phyloP scores from a whole-genome alignment of 768 basidiomycete species.

The Mycena floridula region DNA sequence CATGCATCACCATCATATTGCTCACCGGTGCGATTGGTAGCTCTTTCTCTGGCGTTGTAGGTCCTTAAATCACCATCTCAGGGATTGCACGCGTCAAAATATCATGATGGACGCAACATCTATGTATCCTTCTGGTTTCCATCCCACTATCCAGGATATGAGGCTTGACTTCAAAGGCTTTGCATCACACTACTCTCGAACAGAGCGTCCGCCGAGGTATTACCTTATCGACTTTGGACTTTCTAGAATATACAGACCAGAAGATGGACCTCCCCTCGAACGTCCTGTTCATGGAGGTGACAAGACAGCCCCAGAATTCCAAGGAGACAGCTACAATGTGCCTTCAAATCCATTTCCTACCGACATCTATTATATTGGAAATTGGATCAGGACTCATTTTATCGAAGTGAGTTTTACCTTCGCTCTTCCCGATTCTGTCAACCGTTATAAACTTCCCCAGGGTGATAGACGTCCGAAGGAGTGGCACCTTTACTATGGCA shows the following conservation, averaged over 20 bases:
- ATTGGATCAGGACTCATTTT: conserved; percentile 12
- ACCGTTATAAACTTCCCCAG: neutral
- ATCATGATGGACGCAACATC: conserved; percentile 28
- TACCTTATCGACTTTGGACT: conserved; percentile 24
- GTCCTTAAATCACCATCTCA: no score
- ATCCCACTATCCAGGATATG: conserved; percentile 14
- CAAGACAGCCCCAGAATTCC: conserved; percentile 17
- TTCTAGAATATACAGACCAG: conserved; percentile 14
- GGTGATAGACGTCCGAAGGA: conserved; percentile 1
- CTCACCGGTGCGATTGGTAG: conserved; percentile 18
- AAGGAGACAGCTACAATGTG: neutral
- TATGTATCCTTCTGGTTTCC: conserved; percentile 19
- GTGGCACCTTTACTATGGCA: neutral
- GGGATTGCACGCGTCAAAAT: conserved; percentile 21
- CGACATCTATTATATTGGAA: conserved; percentile 19
- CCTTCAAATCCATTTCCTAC: conserved; percentile 16
- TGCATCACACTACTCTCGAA: conserved; percentile 15
- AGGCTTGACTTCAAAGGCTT: conserved; percentile 9
- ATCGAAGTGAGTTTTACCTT: neutral
- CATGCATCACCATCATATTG: conserved; percentile 25
- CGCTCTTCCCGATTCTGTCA: neutral
- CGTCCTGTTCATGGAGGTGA: conserved; percentile 15
- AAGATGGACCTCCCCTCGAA: conserved; percentile 7
- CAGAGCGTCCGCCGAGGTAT: conserved; percentile 17
- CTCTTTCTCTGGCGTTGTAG: no score